Conservation (phyloP, 768 basidiomycete genomes). For the Paxillus ammoniavirescens region DNA sequence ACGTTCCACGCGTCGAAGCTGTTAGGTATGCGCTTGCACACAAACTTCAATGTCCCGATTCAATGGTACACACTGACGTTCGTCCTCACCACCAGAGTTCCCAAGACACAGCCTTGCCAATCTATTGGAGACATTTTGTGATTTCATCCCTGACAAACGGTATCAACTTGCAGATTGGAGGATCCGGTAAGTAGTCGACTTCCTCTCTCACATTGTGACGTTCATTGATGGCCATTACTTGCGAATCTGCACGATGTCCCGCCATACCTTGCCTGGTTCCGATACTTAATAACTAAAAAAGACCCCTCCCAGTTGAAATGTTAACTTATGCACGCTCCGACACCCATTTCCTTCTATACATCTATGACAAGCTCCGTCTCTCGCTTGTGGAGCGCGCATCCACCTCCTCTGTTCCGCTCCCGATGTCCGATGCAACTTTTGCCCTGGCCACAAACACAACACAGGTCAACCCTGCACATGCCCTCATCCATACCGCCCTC, state of each 20-base stretch:
- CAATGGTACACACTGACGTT: background rate
- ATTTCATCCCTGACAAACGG: conserved; percentile 89
- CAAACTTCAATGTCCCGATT: background rate
- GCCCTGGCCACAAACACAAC: background rate
- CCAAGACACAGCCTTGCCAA: conserved; percentile 82
- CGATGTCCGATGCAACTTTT: conserved; percentile 16
- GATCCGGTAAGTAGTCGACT: conserved; percentile 55
- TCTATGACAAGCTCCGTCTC: conserved; percentile 89
- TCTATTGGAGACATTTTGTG: conserved; percentile 84
- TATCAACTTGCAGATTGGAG: conserved; percentile 99
- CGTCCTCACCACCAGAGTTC: conserved; percentile 50
- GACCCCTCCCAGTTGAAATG: conserved; percentile 88
- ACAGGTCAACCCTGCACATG: conserved; percentile 27
- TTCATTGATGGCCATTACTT: background rate
- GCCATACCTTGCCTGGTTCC: too few relatives aligned
- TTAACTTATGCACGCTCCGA: conserved; percentile 90
- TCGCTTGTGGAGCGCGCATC: conserved; percentile 74
- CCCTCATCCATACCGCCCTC: conserved; percentile 63
- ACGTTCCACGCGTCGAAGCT: conserved; percentile 93
- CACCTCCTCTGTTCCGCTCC: conserved; percentile 29
- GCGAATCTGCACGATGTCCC: background rate
- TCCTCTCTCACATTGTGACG: background rate
- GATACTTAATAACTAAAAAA: conserved; percentile 14
- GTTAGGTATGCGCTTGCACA: conserved; percentile 47
- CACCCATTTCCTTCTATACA: conserved; percentile 91